Base-by-base conservation (phyloP, 1,284 basidiomycete genomes). In the Cerioporus squamosus region DNA sequence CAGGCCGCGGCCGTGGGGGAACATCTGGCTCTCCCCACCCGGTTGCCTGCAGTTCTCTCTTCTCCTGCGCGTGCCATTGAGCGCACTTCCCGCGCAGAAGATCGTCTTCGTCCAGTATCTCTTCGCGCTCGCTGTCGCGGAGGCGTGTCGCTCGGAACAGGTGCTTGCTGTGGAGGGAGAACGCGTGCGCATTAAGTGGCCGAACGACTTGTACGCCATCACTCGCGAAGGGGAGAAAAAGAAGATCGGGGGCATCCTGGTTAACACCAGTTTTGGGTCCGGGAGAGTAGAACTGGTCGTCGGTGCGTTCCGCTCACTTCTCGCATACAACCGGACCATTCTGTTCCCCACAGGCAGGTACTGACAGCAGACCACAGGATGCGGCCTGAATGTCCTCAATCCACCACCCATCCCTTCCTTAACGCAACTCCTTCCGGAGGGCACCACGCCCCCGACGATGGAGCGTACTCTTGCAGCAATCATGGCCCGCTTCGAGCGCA, bases 51-150 rank as follows among this genome's bases (percentile, higher is more conserved):
- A 91, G 62, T 93, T 96, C 72, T 96, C 95, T 6, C 71, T 97
- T 33, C 82, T 92, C 26, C 79, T 96, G 15, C 87, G 89, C 8
- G 72, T 92, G 1, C 72, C 83, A 1, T 73, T 86, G 0, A 68
- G 80, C 0, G 65, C 72, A 0, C 75, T 94, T 55, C 86, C 87
- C 5, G 79, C 87, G 3, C 79, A 81, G 33, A 88, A 87, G 57
- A 81, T 98, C 43, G 94, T 98, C 15, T 97, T 99, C 69, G 77
- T 97, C n/a, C 97, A 99, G 70, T 99, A 99, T 71, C 82, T 99
- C 0, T 91, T 92, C 59, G 93, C 91, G 0, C 77, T 99, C 29
- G 94, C 96, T 0, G 88, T 98, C n/a, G 86, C 89, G 3, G 91
- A 96, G 67, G 95, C 94, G 0, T 90, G 92, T 63, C 77, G 85